phyloP scores from a whole-genome alignment of 129 eudicot genomes.

The Flaveria bidentis region DNA sequence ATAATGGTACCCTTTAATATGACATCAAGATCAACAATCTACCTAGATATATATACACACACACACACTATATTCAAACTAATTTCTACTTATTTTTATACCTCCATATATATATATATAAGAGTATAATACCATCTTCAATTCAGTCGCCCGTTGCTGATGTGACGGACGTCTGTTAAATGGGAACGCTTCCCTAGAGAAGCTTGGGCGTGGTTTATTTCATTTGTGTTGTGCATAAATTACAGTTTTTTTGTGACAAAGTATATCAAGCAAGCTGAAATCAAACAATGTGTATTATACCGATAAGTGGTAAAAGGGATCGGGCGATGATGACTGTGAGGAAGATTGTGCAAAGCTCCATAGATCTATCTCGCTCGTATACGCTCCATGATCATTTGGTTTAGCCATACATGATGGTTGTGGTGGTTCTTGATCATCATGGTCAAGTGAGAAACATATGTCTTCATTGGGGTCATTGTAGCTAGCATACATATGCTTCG shows the following conservation, averaged over 20 bases:
- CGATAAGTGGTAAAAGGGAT: constrained; percentile 58
- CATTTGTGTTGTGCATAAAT: constrained; percentile 9
- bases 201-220: background rate
- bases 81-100: constrained; percentile 4
- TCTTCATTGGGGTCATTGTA: constrained; percentile 34
- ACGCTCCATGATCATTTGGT: constrained; percentile 23
- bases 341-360: constrained; percentile 57
- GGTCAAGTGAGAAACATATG: constrained; percentile 40
- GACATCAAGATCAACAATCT: constrained; percentile 23
- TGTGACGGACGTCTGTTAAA: too few relatives aligned
- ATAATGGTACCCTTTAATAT: constrained; percentile 14
- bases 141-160: too few relatives aligned
- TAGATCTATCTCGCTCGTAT: constrained; percentile 42
- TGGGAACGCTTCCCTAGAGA: too few relatives aligned
- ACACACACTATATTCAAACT: constrained; percentile 7
- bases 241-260: background rate
- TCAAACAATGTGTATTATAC: constrained; percentile 36
- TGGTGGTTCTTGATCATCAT: constrained; percentile 27
- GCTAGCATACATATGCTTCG: constrained; percentile 28
- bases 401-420: constrained; percentile 25
- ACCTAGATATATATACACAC: constrained; percentile 12
- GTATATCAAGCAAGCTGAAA: constrained; percentile 13
- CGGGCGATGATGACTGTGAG: constrained; percentile 44
- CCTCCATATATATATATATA: constrained; percentile 11
- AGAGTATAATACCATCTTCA: background rate